These are phyloP conservation scores for Suillus fuscotomentosus DNA, from an alignment of 768 basidiomycete species.

Conservation along the genomic window DNA sequence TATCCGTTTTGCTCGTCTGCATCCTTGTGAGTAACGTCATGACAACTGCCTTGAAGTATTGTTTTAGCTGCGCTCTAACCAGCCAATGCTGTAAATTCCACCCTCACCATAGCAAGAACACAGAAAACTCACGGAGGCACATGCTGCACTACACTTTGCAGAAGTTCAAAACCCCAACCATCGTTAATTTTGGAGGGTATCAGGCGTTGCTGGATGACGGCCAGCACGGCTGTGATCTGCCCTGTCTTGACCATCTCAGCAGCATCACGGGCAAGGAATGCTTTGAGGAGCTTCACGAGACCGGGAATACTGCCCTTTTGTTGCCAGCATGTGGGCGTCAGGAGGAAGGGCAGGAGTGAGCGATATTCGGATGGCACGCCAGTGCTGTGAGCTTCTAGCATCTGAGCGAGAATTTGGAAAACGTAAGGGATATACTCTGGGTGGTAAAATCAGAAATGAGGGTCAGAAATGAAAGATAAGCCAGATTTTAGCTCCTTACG, in stretches of 20 bases:
- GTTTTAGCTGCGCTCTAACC: constrained; percentile 52
- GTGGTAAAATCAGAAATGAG: background rate
- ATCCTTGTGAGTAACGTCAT: constrained; percentile 82
- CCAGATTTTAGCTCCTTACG: constrained; percentile 46
- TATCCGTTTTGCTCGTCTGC: constrained; percentile 87
- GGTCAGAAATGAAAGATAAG: background rate
- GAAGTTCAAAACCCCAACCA: constrained; percentile 85
- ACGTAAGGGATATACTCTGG: constrained; percentile 96
- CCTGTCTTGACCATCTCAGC: constrained; percentile 62
- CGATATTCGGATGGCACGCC: constrained; percentile 78
- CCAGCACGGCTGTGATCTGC: constrained; percentile 77
- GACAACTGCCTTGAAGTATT: constrained; percentile 72
- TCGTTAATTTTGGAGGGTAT: constrained; percentile 89
- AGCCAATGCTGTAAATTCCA: background rate
- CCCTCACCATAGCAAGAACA: background rate
- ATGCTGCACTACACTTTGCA: constrained; percentile 71
- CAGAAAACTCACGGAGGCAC: constrained; percentile 67
- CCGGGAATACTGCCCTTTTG: constrained; percentile 95
- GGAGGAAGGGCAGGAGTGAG: constrained; percentile 73
- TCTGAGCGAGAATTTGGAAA: constrained; percentile 95
- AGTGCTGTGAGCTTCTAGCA: constrained; percentile 76
- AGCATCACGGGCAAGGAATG: constrained; percentile 75
- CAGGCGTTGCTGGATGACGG: constrained; percentile 86
- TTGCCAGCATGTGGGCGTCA: constrained; percentile 86
- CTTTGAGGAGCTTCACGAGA: constrained; percentile 82